Evolutionary conservation across 2,329 filamentous ascomycete species (phyloP).

Genomic region (Pestalotiopsis sp.): DNA sequence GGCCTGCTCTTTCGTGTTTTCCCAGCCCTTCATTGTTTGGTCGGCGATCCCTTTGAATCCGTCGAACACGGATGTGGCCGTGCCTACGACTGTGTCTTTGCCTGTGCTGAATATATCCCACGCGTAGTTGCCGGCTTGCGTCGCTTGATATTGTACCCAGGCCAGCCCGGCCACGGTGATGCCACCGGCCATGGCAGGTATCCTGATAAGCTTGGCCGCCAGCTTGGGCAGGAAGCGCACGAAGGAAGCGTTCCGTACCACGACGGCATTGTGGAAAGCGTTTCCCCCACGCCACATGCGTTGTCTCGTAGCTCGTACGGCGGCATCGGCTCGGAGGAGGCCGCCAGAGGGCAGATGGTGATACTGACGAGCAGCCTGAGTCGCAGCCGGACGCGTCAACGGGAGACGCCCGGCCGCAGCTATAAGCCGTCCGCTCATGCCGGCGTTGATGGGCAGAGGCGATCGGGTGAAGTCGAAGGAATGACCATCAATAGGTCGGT

Average conservation of each 20-base stretch:
- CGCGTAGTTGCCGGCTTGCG: constrained; percentile 57
- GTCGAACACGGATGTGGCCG: constrained; percentile 71
- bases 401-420: constrained; percentile 35
- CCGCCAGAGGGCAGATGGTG: constrained; percentile 70
- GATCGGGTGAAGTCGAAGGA: constrained; percentile 19
- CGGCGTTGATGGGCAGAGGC: constrained; percentile 33
- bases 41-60: constrained; percentile 75
- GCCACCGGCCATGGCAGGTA: constrained; percentile 91
- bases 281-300: constrained; percentile 81
- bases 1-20: constrained; percentile 77
- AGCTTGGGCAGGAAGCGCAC: constrained; percentile 77
- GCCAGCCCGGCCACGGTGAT: constrained; percentile 84
- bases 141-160: constrained; percentile 95
- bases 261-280: constrained; percentile 79
- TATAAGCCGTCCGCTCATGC: constrained; percentile 39
- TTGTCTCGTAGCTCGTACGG: constrained; percentile 61
- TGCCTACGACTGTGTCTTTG: constrained; percentile 69
- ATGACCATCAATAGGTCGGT: constrained; percentile 28
- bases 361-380: constrained; percentile 62
- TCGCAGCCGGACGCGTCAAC: constrained; percentile 29
- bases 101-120: constrained; percentile 76
- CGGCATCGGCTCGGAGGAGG: constrained; percentile 67
- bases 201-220: constrained; percentile 82
- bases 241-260: constrained; percentile 66
- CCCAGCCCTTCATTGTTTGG: constrained; percentile 80